Percentiles rank a stretch among this genome's conserved stretches.
phyloP scores from a whole-genome alignment of 2,329 filamentous ascomycete species.

The Boeremia lycopersici region DNA sequence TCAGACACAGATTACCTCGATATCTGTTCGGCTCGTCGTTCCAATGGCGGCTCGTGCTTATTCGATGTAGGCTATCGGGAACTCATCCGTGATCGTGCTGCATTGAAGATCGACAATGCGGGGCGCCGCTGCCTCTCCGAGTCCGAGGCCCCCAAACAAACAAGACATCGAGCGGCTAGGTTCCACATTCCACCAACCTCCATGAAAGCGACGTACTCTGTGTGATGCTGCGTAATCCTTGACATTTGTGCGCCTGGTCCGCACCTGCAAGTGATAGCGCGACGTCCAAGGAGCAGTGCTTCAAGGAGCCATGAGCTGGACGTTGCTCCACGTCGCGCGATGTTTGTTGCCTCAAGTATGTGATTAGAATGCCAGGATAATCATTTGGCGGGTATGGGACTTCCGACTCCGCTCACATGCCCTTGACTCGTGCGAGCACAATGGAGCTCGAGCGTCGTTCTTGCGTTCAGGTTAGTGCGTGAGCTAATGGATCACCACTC shows the following conservation, averaged over 20 bases:
- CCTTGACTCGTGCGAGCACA: not conserved
- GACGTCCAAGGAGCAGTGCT: too few species aligned
- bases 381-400: not conserved
- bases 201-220: not conserved
- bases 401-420: not conserved
- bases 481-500: not conserved
- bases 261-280: not conserved
- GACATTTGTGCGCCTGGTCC: not conserved
- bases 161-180: not conserved
- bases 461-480: constrained; percentile 4
- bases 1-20: not conserved
- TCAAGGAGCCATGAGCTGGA: too few species aligned
- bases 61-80: constrained; percentile 7
- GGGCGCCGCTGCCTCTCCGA: not conserved
- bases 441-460: constrained; percentile 10
- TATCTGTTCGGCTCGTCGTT: not conserved
- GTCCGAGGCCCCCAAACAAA: not conserved
- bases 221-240: not conserved
- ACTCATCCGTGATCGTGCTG: not conserved
- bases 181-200: not conserved
- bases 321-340: too few species aligned
- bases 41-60: too few species aligned
- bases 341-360: too few species aligned
- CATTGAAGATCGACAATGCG: constrained; percentile 2
- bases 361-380: too few species aligned